Percentiles rank a stretch among this genome's conserved stretches.
Conservation (phyloP, 2,329 filamentous ascomycete genomes). For the Trichoderma sp. region DNA sequence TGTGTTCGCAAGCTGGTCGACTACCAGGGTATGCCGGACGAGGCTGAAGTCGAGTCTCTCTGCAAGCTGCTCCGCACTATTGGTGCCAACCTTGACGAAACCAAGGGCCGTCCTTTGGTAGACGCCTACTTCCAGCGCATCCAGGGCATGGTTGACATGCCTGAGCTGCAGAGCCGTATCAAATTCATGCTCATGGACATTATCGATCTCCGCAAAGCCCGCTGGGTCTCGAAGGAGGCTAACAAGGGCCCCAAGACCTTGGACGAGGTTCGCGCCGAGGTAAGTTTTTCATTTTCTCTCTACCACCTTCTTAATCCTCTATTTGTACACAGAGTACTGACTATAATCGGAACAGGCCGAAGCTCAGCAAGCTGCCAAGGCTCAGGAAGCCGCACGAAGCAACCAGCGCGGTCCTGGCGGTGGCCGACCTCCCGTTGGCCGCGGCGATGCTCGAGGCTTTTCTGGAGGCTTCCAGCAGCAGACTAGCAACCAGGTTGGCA, state of each 20-base stretch:
- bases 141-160: constrained; percentile 76
- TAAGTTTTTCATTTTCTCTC: constrained; percentile 43
- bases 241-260: constrained; percentile 98
- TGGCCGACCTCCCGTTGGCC: constrained; percentile 73
- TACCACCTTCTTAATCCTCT: background rate
- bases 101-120: constrained; percentile 84
- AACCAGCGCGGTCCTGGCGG: constrained; percentile 66
- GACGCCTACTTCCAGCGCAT: constrained; percentile 93
- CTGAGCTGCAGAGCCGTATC: constrained; percentile 82
- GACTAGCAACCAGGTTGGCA: constrained; percentile 82
- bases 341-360: constrained; percentile 54
- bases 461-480: constrained; percentile 72
- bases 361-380: constrained; percentile 78
- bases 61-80: constrained; percentile 92
- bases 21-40: constrained; percentile 89
- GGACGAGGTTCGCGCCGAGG: constrained; percentile 83
- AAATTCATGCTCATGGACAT: constrained; percentile 98
- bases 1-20: constrained; percentile 97
- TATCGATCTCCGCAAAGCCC: constrained; percentile 75
- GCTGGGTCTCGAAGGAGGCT: constrained; percentile 84
- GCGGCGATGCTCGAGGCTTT: constrained; percentile 86
- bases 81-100: constrained; percentile 80
- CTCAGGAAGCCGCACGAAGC: constrained; percentile 68
- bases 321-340: constrained; percentile 33
- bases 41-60: constrained; percentile 94